Conservation (phyloP, 768 basidiomycete species). For the Hypholoma fasciculare region DNA sequence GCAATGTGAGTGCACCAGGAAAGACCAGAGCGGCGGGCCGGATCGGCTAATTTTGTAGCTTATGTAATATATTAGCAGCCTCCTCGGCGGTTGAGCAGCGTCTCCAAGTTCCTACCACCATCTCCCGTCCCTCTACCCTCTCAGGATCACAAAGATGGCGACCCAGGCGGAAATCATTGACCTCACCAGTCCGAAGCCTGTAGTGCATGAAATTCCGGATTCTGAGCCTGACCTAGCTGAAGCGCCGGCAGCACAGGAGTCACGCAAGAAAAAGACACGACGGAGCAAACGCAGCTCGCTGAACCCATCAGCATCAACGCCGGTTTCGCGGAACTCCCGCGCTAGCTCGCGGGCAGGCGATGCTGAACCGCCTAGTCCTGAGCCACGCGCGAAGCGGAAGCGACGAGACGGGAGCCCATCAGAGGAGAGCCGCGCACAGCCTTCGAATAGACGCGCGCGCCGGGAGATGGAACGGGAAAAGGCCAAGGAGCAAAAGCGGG, state of each 20-base stretch:
- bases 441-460: background rate
- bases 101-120: background rate
- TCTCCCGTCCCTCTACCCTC: too few species aligned
- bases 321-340: background rate
- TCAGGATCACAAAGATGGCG: background rate
- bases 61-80: background rate
- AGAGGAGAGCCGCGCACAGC: background rate
- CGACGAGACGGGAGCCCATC: background rate
- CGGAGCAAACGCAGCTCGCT: background rate
- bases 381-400: constrained; percentile 1
- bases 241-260: background rate
- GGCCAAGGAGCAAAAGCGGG: background rate
- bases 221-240: background rate
- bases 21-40: background rate
- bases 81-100: background rate
- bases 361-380: background rate
- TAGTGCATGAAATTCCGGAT: background rate
- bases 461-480: background rate
- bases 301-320: background rate
- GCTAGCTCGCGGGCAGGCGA: background rate
- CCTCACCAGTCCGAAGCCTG: constrained; percentile 1
- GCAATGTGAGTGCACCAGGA: too few species aligned
- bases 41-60: constrained; percentile 1
- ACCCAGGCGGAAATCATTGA: constrained; percentile 3
- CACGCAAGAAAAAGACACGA: constrained; percentile 2